Base-by-base conservation (phyloP, 768 basidiomycete species). In the Amyloporia xantha region DNA sequence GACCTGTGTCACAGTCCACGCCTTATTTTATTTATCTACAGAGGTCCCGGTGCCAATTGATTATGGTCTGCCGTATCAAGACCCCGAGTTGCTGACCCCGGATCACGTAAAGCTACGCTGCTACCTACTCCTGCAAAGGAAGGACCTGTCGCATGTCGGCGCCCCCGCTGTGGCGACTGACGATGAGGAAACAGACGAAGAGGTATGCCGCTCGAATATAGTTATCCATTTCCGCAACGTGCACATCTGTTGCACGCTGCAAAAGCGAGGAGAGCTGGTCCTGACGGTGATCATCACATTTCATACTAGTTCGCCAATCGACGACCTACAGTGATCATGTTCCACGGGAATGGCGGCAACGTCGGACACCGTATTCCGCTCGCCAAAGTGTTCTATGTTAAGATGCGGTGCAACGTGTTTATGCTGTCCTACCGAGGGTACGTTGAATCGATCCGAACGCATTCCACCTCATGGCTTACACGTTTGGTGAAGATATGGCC, bases 381-480 rank as follows among this genome's bases (percentile, higher is more conserved):
- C 23, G 94, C 88, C 0, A 77, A 78, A 43, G 77, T 91, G 27
- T 95, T 97, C 62, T 89, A 77, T 60, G 67, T 79, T 41, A 79
- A 80, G 59, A 82, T 91, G 80, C 75, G 89, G 13, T 96, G 92
- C 65, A 97, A 98, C 61, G 91, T 96, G 2, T 70, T 98, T 35
- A 91, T 97, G 85, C 69, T 95, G 51, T 92, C 88, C 41, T 99
- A 99, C 62, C 71, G 95, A 60, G 93, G 93, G 87, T 90, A 58
- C 50, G 82, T 66, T 15, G 19, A 37, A 47, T 44, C 10, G 48
- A 21, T 39, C 10, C 7, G 19, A 24, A 25, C 25, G 47, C 51
- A 45, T 37, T 27, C 33, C n/a, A 19, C 4, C 30, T 6, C 30
- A 46, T 15, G 38, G 9, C 20, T 13, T 9, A 39, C 38, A 39